Evolutionary conservation across 495 filamentous ascomycete genomes (phyloP).

Genomic region (Penicillium paradoxum): DNA sequence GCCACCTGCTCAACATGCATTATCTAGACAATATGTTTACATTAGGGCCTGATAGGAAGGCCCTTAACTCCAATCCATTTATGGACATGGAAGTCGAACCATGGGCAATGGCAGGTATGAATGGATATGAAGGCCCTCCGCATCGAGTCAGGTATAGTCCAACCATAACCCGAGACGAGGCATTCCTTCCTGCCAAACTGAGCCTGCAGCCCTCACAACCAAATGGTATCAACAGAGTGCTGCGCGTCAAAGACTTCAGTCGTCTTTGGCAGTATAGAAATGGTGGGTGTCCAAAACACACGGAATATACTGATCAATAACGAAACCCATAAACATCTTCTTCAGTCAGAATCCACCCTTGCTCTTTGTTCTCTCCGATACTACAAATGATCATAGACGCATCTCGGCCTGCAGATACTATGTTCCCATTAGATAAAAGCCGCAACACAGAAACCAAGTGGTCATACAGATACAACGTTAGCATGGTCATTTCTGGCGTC

Average conservation of each 20-base stretch:
- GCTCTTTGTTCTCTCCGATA: no score
- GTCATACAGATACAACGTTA: constrained; percentile 83
- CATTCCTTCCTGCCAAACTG: not conserved
- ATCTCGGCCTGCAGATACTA: constrained; percentile 62
- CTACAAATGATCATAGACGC: constrained; percentile 35
- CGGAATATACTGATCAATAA: not conserved
- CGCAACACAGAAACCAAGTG: constrained; percentile 84
- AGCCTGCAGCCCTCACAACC: not conserved
- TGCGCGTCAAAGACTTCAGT: constrained; percentile 63
- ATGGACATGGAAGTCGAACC: constrained; percentile 31
- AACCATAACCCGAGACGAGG: constrained; percentile 5
- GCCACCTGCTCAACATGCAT: constrained; percentile 76
- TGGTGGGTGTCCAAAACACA: constrained; percentile 49
- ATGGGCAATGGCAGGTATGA: not conserved
- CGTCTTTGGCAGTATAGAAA: constrained; percentile 71
- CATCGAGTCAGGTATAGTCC: constrained; percentile 2
- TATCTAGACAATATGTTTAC: constrained; percentile 78
- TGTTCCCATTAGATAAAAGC: constrained; percentile 74
- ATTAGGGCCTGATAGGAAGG: constrained; percentile 23
- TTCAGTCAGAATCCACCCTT: no score
- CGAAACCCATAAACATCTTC: not conserved
- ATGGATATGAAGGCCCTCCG: not conserved
- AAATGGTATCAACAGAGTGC: not conserved
- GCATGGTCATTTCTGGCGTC: constrained; percentile 88
- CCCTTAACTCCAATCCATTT: constrained; percentile 29